Evolutionary conservation across 78 protist genomes (phyloP), one percentile per base, ranked within the genome.

Genomic region (Creolimax fragrantissima): DNA sequence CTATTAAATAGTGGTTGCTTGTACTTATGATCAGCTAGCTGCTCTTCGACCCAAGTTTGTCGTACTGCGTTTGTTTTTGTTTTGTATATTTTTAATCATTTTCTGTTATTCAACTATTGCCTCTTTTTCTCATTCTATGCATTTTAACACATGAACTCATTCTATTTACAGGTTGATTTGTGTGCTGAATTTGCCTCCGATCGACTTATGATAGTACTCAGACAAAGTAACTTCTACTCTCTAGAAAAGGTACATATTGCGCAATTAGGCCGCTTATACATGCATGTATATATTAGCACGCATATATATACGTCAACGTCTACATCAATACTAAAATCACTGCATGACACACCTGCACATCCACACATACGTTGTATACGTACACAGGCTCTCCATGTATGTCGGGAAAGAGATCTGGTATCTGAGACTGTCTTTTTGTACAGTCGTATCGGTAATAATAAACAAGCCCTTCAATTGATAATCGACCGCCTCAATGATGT

Each of bases 401-500:
- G 97, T 74, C 83, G 89, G 83, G 74, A 95, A 5, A 74, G 92
- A 11, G 42, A 94, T 17, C 93, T 95, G 24, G 95, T 95, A 84
- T 94, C 94, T 32, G 97, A 94, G 85, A 94, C 90, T 94, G 97
- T 95, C 43, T 96, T 90, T 91, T 11, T 97, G 4, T 92, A 94
- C 39, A 94, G 95, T 6, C 90, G 96, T 44, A 95, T 96, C 90
- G 98, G 98, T 86, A 94, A 95, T 83, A 88, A 84, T 35, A 91
- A 92, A 47, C 92, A 94, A n/a, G 98, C 98, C 36, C 95, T 97
- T n/a, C 45, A 88, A 41, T 84, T 97, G 39, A 92, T 97, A 81
- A 85, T 97, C n/a, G 96, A 94, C 35, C 93, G 94, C 41, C 35
- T 95, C n/a, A 42, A 67, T 2, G 94, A 92, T 24, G 96, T 97